Conservation (phyloP, 2,329 filamentous ascomycete genomes). For the Diaporthe nobilis region DNA sequence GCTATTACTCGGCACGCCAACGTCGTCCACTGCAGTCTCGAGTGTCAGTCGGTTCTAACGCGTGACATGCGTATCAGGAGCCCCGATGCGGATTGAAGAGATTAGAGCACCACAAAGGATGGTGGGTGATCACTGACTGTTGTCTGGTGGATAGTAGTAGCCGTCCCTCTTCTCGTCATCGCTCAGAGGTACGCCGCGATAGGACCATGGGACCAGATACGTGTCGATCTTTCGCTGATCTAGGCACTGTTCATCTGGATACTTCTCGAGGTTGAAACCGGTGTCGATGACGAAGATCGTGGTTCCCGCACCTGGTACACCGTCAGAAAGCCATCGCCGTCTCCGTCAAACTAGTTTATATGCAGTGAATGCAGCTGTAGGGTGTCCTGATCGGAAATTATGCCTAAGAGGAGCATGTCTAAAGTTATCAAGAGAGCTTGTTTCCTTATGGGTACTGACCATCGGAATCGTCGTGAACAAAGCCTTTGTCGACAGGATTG, state of each 20-base stretch:
- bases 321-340: neutral
- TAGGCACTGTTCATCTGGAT: constrained; percentile 7
- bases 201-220: neutral
- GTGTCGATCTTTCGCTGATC: constrained; percentile 1
- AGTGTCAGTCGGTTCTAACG: neutral
- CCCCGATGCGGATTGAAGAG: neutral
- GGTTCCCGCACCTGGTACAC: neutral
- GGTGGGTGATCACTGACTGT: neutral
- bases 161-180: neutral
- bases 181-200: neutral
- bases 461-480: neutral
- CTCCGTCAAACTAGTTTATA: neutral
- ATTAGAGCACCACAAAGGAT: too few species aligned
- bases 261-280: neutral
- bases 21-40: neutral
- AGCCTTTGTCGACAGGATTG: neutral
- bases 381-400: neutral
- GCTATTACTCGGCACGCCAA: neutral
- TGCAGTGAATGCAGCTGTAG: neutral
- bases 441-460: neutral
- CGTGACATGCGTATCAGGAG: too few species aligned
- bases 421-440: neutral
- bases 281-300: constrained; percentile 2
- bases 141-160: neutral
- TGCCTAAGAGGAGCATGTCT: neutral